Conservation (phyloP, 305 asterid species). For the Fraxinus angustifolia region DNA sequence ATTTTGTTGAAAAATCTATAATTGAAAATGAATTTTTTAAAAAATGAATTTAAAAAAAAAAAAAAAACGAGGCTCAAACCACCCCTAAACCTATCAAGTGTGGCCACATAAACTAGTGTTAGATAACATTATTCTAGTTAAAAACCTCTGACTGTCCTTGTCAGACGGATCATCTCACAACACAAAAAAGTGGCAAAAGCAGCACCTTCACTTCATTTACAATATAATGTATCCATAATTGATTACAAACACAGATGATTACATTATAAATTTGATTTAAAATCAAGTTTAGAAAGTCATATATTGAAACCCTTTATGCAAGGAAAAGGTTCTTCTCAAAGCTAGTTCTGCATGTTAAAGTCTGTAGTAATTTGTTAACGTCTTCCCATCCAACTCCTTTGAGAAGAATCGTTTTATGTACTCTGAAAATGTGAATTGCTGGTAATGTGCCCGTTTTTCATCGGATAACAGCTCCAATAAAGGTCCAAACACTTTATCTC, state of each 20-base stretch:
- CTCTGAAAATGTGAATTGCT: conserved; percentile 30
- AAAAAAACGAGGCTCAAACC: no score
- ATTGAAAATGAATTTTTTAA: no score
- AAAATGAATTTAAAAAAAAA: no score
- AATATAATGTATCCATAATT: neutral
- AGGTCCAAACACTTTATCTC: conserved; percentile 37
- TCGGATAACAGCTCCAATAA: conserved; percentile 29
- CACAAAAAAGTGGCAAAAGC: neutral
- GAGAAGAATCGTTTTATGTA: conserved; percentile 37
- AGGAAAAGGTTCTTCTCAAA: neutral
- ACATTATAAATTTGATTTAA: no score
- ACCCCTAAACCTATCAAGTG: no score
- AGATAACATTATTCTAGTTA: no score
- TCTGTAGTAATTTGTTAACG: conserved; percentile 37
- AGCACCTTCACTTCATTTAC: neutral
- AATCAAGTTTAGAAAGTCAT: neutral
- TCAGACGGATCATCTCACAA: neutral
- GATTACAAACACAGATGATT: neutral
- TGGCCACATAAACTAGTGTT: no score
- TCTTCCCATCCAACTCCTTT: conserved; percentile 48
- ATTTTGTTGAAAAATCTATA: no score
- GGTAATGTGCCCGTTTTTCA: conserved; percentile 33
- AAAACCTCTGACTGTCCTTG: neutral
- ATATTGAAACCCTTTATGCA: neutral
- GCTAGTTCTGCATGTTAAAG: conserved; percentile 10